Percentiles rank a stretch among this genome's conserved stretches.
Conservation (phyloP, 805 yeast genomes). For the Candida nemodendra region DNA sequence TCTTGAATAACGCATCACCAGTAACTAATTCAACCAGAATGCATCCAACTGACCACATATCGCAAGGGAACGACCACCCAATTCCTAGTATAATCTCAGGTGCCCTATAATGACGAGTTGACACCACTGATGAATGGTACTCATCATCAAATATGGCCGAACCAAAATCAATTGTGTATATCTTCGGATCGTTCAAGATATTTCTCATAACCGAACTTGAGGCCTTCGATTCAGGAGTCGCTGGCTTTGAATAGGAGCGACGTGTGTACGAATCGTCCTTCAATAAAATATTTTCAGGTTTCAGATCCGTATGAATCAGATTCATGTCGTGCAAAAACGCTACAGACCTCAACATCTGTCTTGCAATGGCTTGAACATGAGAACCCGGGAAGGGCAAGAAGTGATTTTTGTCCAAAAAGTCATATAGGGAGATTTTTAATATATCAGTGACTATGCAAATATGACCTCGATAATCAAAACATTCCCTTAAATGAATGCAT, state of each 20-base stretch:
- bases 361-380: slow-evolving; percentile 85
- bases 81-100: slow-evolving; percentile 92
- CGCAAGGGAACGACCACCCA: slow-evolving; percentile 98
- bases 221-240: slow-evolving; percentile 26
- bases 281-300: slow-evolving; percentile 89
- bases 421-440: slow-evolving; percentile 81
- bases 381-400: slow-evolving; percentile 91
- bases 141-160: slow-evolving; percentile 92
- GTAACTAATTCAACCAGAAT: slow-evolving; percentile 86
- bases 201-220: slow-evolving; percentile 26
- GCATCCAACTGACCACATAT: slow-evolving; percentile 96
- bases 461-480: slow-evolving; percentile 90
- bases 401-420: slow-evolving; percentile 80
- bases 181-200: slow-evolving; percentile 71
- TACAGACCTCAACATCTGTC: slow-evolving; percentile 81
- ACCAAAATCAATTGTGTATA: slow-evolving; percentile 95
- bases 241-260: no score
- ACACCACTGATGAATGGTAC: slow-evolving; percentile 86
- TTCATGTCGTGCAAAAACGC: slow-evolving; percentile 87
- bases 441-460: slow-evolving; percentile 91
- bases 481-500: slow-evolving; percentile 84
- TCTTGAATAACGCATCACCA: slow-evolving; percentile 92
- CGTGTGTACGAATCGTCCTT: slow-evolving; percentile 49
- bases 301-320: slow-evolving; percentile 91
- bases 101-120: slow-evolving; percentile 95